Percentiles rank a stretch among this genome's conserved stretches.
These are phyloP conservation scores for Aspergillus asperescens DNA, from an alignment of 495 filamentous ascomycete genomes.

Conservation along the genomic window DNA sequence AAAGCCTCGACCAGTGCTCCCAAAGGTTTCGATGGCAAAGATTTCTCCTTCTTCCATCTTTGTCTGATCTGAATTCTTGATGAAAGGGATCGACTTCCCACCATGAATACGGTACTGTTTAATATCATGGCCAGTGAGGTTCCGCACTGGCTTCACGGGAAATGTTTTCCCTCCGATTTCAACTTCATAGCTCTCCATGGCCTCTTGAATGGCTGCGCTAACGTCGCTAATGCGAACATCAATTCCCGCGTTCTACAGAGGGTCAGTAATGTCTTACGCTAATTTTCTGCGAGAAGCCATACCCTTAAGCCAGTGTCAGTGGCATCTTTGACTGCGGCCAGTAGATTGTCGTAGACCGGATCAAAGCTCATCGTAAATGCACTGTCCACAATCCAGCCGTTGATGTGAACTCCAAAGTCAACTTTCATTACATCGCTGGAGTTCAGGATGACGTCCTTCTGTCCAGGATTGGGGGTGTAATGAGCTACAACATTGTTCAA, in stretches of 20 bases:
- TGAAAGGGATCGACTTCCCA: conserved; percentile 56
- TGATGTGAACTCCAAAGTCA: conserved; percentile 63
- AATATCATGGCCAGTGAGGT: conserved; percentile 57
- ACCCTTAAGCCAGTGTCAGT: conserved; percentile 58
- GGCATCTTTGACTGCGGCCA: conserved; percentile 56
- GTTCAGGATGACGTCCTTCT: conserved; percentile 51
- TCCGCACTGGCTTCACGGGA: conserved; percentile 55
- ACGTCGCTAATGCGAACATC: conserved; percentile 59
- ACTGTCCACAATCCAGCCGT: conserved; percentile 61
- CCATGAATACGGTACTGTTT: conserved; percentile 55
- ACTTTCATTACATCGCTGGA: conserved; percentile 60
- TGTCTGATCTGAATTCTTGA: conserved; percentile 52
- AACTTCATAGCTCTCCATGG: conserved; percentile 63
- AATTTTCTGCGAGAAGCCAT: neutral
- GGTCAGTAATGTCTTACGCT: conserved; percentile 3
- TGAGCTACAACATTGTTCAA: conserved; percentile 59
- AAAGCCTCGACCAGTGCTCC: conserved; percentile 52
- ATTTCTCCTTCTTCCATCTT: conserved; percentile 65
- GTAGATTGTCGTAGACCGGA: conserved; percentile 55
- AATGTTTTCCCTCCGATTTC: conserved; percentile 51
- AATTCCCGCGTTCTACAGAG: conserved; percentile 50
- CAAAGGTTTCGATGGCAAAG: conserved; percentile 64
- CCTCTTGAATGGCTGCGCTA: conserved; percentile 58
- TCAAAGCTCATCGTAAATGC: conserved; percentile 62
- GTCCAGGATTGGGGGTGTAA: conserved; percentile 59